Base-by-base conservation (phyloP, 495 filamentous ascomycete genomes). In the Penicillium chermesinum region DNA sequence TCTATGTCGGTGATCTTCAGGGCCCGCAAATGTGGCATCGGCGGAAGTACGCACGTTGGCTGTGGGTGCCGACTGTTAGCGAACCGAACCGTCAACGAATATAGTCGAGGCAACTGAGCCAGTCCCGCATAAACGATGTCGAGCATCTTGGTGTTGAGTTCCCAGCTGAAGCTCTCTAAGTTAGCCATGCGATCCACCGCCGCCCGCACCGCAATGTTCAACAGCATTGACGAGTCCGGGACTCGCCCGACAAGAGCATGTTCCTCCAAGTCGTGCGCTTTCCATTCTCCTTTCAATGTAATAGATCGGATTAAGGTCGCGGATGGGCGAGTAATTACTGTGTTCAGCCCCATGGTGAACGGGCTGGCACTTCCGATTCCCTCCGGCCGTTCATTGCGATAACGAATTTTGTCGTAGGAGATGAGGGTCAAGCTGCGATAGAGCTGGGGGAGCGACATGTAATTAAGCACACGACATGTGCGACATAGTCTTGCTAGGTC, bases 381-480 rank as follows among this genome's bases (percentile, higher is more conserved):
- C 62, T 83, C 80, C 6, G 79, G 76, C 44, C 73, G 58, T 32
- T 80, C 79, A 53, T 73, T 71, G 38, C 74, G 69, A 55, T 83
- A 84, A 41, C 80, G 78, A 27, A 84, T 81, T 34, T 73, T 70
- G 35, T 77, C 65, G 62, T 85, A 84, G 30, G 79, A 82, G 38
- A 70, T 77, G 15, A 85, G 66, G 16, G 72, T 73, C 22, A 84
- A 66, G 50, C 66, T 65, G 56, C 65, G 67, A 58, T 85, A 85
- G 19, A 85, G 74, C 53, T 76, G 77, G 6, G 81, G 81, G 2
- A 83, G 67, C 37, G 74, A 66, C 78, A 85, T 83, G 55, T 85
- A 85, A 52, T 84, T 79, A 56, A 84, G 71, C 25, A 85, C 69
- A 2, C 81, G 75, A 56, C 77, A 83, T 49, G 80, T 81, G 46